These are phyloP conservation scores for Fraxinus sp. DNA, from an alignment of 305 asterid species.

Conservation along the genomic window DNA sequence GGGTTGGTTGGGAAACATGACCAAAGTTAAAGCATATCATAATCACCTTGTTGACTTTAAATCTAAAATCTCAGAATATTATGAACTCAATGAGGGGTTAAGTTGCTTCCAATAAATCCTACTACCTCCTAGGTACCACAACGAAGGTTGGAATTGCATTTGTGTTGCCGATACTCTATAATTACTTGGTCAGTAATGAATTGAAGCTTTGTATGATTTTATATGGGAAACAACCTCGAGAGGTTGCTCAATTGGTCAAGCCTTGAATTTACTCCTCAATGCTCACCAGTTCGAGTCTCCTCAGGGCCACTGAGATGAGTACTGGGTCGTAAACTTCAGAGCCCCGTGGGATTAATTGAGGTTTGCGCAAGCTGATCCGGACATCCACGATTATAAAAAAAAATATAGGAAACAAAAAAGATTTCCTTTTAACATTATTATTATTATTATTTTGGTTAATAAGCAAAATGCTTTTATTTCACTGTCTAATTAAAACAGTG, in stretches of 20 bases:
- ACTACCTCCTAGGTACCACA: not conserved
- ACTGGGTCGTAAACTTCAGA: too few species aligned
- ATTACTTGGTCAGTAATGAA: not conserved
- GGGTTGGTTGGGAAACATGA: not conserved
- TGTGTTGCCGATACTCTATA: not conserved
- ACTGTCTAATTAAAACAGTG: not conserved
- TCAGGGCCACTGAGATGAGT: too few species aligned
- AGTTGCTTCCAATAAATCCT: not conserved
- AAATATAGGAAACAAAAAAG: not conserved
- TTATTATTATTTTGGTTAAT: not conserved
- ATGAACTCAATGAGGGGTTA: not conserved
- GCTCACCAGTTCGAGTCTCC: too few species aligned
- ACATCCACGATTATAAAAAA: too few species aligned
- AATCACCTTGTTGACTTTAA: not conserved
- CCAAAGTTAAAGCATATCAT: not conserved
- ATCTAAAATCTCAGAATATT: not conserved
- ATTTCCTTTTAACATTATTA: not conserved
- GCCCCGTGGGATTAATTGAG: too few species aligned
- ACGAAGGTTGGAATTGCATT: not conserved
- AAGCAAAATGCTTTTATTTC: not conserved
- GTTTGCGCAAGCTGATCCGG: too few species aligned
- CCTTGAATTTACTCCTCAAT: too few species aligned
- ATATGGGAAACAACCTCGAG: not conserved
- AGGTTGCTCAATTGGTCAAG: too few species aligned
- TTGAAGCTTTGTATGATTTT: not conserved